Evolutionary conservation across 306 rosid species (phyloP).

Genomic region (Gastrolobium villosum): DNA sequence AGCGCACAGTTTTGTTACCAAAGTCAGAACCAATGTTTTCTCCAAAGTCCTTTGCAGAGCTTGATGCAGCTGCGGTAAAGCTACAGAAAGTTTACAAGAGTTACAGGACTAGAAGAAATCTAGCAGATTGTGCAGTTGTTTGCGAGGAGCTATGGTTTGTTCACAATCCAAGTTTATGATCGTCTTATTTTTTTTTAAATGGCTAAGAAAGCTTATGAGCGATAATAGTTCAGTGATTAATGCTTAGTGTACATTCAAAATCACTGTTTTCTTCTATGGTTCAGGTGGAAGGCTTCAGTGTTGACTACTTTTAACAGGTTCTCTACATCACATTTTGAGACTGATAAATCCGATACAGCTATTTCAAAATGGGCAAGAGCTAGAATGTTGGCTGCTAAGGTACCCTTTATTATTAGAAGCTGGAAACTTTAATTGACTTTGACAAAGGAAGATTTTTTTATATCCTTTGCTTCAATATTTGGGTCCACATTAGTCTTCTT

Average conservation of each 20-base stretch:
- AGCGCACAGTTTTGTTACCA: constrained; percentile 11
- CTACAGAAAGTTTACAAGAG: constrained; percentile 84
- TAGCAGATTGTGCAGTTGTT: constrained; percentile 90
- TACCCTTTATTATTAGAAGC: constrained; percentile 38
- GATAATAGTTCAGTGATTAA: background rate
- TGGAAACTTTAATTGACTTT: constrained; percentile 26
- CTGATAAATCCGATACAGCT: constrained; percentile 68
- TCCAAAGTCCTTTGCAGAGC: constrained; percentile 38
- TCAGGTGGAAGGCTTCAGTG: constrained; percentile 88
- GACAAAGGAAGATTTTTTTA: constrained; percentile 38
- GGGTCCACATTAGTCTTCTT: constrained; percentile 39
- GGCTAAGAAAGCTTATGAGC: background rate
- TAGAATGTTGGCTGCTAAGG: constrained; percentile 81
- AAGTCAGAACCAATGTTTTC: constrained; percentile 43
- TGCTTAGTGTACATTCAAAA: constrained; percentile 12
- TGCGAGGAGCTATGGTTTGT: constrained; percentile 89
- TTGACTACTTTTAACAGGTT: constrained; percentile 61
- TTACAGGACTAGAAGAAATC: constrained; percentile 73
- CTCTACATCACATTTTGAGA: constrained; percentile 65
- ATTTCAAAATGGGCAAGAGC: constrained; percentile 76
- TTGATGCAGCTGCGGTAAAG: constrained; percentile 69
- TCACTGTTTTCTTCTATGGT: constrained; percentile 22
- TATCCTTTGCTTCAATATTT: constrained; percentile 27
- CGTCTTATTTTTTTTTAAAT: background rate
- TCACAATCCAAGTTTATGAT: constrained; percentile 11